A percentile compares a stretch with the other conserved stretches of the same genome.
These are phyloP conservation scores for Chrysanthemum lavandulifolium DNA, from an alignment of 129 eudicot species.

Conservation along the genomic window DNA sequence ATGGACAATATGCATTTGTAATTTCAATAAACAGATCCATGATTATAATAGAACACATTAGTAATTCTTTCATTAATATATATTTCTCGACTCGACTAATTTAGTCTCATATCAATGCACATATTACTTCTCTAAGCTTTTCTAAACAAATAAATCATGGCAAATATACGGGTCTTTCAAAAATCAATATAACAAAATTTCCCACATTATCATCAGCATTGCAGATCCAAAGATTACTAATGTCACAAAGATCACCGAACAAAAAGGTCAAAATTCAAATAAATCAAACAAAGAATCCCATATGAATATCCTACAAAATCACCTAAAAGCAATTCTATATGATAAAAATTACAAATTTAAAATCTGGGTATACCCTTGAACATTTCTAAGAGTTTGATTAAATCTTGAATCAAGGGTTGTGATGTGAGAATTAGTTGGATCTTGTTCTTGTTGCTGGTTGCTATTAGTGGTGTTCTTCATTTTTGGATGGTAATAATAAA, in stretches of 20 bases:
- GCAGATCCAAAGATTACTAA: slow-evolving; percentile 35
- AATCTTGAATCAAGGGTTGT: slow-evolving; percentile 83
- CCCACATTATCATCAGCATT: slow-evolving; percentile 16
- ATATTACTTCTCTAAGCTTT: background rate
- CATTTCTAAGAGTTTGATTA: slow-evolving; percentile 88
- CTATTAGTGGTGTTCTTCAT: slow-evolving; percentile 44
- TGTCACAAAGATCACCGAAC: slow-evolving; percentile 10
- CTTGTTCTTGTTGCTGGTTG: slow-evolving; percentile 19
- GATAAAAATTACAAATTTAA: slow-evolving; percentile 7
- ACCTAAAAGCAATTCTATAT: slow-evolving; percentile 7
- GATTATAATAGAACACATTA: background rate
- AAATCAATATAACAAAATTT: slow-evolving; percentile 16
- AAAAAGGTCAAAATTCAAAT: slow-evolving; percentile 18
- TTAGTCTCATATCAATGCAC: background rate
- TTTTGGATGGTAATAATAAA: slow-evolving; percentile 30
- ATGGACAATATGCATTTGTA: background rate
- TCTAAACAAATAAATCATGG: background rate
- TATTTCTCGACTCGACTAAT: background rate
- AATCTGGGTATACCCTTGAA: slow-evolving; percentile 65
- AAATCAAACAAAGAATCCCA: background rate
- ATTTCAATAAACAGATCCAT: background rate
- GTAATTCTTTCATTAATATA: background rate
- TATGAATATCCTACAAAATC: slow-evolving; percentile 17
- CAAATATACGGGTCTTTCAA: background rate
- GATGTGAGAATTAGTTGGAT: slow-evolving; percentile 32